Evolutionary conservation across 805 yeast genomes (phyloP).

Genomic region (Candida nonsorbophila): DNA sequence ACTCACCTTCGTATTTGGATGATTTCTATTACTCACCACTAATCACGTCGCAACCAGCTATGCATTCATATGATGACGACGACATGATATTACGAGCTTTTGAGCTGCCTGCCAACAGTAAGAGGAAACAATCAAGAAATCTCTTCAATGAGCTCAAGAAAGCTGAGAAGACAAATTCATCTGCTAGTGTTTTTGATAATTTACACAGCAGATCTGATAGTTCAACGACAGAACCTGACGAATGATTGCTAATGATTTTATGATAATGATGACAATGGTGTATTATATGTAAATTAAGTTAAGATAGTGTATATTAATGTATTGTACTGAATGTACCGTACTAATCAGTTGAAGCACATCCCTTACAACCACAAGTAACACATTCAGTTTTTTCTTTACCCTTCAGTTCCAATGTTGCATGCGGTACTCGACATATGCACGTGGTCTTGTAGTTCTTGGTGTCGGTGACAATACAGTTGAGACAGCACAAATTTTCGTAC

Average conservation of each 20-base stretch:
- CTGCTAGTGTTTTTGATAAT: too few species aligned
- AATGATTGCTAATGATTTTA: too few species aligned
- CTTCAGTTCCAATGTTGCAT: constrained; percentile 39
- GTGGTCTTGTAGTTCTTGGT: constrained; percentile 63
- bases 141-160: too few species aligned
- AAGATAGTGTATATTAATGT: too few species aligned
- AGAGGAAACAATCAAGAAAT: constrained; percentile 1
- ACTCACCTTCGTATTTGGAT: constrained; percentile 61
- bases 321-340: too few species aligned
- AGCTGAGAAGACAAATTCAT: too few species aligned
- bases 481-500: constrained; percentile 80
- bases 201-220: too few species aligned
- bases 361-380: constrained; percentile 79
- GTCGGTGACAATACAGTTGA: constrained; percentile 62
- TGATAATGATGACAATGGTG: too few species aligned
- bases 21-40: constrained; percentile 56
- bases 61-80: constrained; percentile 40
- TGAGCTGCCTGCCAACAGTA: constrained; percentile 17
- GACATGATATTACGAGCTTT: constrained; percentile 39
- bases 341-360: constrained; percentile 75
- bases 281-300: too few species aligned
- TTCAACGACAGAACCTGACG: too few species aligned
- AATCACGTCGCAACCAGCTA: constrained; percentile 11
- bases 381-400: constrained; percentile 43
- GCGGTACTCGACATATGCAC: constrained; percentile 85